phyloP scores from a whole-genome alignment of 257 asterid genomes.

The Primulina eburnea region DNA sequence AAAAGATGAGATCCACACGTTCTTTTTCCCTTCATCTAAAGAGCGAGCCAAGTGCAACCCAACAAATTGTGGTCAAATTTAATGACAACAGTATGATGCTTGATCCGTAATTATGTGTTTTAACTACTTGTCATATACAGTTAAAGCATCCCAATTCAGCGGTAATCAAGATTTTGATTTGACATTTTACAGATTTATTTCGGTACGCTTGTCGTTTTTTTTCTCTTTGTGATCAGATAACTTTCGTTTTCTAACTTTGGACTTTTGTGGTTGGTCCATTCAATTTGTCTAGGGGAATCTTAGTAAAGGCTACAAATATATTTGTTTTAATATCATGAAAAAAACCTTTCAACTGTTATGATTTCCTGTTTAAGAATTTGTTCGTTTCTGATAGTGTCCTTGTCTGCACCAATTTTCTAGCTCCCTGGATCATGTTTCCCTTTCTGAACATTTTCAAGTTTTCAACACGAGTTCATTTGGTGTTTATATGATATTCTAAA shows the following conservation, averaged over 20 bases:
- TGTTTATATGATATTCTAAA: constrained; percentile 4
- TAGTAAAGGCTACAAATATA: constrained; percentile 17
- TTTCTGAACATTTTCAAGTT: constrained; percentile 10
- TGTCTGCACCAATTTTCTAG: constrained; percentile 27
- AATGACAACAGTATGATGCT: not conserved
- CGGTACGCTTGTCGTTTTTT: constrained; percentile 29
- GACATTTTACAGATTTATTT: constrained; percentile 35
- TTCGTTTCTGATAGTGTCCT: constrained; percentile 40
- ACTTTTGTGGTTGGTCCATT: constrained; percentile 47
- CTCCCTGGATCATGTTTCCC: constrained; percentile 32
- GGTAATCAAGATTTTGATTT: constrained; percentile 27
- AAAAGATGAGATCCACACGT: not conserved
- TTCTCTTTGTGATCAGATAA: constrained; percentile 28
- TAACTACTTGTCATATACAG: constrained; percentile 17
- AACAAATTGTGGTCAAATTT: constrained; percentile 22
- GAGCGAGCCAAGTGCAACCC: constrained; percentile 28
- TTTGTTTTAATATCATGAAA: constrained; percentile 25
- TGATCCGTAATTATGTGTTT: constrained; percentile 16
- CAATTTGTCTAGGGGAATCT: constrained; percentile 59
- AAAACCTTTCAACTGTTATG: constrained; percentile 32
- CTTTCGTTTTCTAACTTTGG: constrained; percentile 47
- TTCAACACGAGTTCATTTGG: constrained; percentile 12
- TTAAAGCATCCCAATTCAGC: constrained; percentile 21
- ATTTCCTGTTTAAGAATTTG: constrained; percentile 37
- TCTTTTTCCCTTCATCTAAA: constrained; percentile 29